Evolutionary conservation across 2,329 filamentous ascomycete genomes (phyloP).

Genomic region (Arthroderma sp.): DNA sequence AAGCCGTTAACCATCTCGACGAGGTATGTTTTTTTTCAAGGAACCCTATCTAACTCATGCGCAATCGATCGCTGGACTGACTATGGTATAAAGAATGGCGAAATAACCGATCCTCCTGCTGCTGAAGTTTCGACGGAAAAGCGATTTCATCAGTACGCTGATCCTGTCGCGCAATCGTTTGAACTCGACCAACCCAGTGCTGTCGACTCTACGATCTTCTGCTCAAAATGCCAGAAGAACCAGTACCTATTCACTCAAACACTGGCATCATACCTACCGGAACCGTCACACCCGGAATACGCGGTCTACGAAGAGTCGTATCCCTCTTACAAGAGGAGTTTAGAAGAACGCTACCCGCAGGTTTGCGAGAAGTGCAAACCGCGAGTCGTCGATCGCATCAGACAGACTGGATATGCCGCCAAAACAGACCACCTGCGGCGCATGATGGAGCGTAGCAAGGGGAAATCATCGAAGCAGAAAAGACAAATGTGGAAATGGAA

Average conservation of each 20-base stretch:
- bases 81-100: slow-evolving; percentile 52
- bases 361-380: slow-evolving; percentile 73
- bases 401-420: slow-evolving; percentile 63
- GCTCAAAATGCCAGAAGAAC: slow-evolving; percentile 73
- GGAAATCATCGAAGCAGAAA: slow-evolving; percentile 23
- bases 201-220: slow-evolving; percentile 44
- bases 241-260: slow-evolving; percentile 67
- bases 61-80: neutral
- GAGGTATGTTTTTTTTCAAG: slow-evolving; percentile 47
- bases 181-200: slow-evolving; percentile 22
- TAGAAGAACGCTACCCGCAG: slow-evolving; percentile 79
- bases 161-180: slow-evolving; percentile 39
- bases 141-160: slow-evolving; percentile 39
- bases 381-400: slow-evolving; percentile 57
- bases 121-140: slow-evolving; percentile 39
- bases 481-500: slow-evolving; percentile 33
- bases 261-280: slow-evolving; percentile 67
- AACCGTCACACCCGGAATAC: slow-evolving; percentile 55
- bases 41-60: slow-evolving; percentile 16
- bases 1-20: slow-evolving; percentile 81
- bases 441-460: slow-evolving; percentile 54
- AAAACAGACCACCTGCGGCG: slow-evolving; percentile 69
- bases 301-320: slow-evolving; percentile 55
- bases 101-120: slow-evolving; percentile 76
- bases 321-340: slow-evolving; percentile 55